Evolutionary conservation across 2,329 filamentous ascomycete genomes (phyloP).

Genomic region (Pestalotiopsis sp.): DNA sequence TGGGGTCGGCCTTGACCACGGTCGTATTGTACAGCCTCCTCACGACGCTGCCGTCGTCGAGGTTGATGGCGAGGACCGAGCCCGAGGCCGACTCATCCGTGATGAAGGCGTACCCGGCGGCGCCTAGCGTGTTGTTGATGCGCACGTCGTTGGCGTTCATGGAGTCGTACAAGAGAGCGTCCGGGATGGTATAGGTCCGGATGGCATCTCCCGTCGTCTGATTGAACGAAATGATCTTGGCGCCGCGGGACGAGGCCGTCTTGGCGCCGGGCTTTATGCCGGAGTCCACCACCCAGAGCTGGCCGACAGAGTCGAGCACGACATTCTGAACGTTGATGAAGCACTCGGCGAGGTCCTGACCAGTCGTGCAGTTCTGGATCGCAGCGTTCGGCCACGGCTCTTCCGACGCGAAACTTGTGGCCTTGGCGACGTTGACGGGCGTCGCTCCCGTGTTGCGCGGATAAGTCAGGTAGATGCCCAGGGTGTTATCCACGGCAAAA

Average conservation of each 20-base stretch:
- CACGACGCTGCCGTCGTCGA: conserved; percentile 33
- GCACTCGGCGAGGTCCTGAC: conserved; percentile 38
- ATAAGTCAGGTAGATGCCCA: conserved; percentile 41
- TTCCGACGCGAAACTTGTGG: conserved; percentile 36
- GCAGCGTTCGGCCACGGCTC: conserved; percentile 37
- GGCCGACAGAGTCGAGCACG: conserved; percentile 37
- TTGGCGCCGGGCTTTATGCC: conserved; percentile 33
- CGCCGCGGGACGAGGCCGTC: conserved; percentile 31
- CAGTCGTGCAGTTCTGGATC: conserved; percentile 37
- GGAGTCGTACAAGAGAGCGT: conserved; percentile 30
- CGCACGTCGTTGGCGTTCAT: conserved; percentile 42
- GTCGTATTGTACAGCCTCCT: conserved; percentile 38
- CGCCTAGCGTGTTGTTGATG: conserved; percentile 41
- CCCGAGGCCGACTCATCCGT: conserved; percentile 38
- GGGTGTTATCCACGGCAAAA: conserved; percentile 35
- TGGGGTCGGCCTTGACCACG: conserved; percentile 36
- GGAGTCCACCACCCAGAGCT: conserved; percentile 41
- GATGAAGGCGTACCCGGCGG: conserved; percentile 39
- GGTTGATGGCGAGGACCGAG: conserved; percentile 38
- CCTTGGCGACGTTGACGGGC: conserved; percentile 37
- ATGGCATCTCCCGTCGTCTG: conserved; percentile 28
- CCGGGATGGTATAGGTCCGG: conserved; percentile 36
- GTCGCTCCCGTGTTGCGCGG: conserved; percentile 37
- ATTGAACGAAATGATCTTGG: conserved; percentile 43
- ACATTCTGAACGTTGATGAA: conserved; percentile 46